Conservation (phyloP, 176 grass and related monocot genomes). For the Eragrostis nindensis region DNA sequence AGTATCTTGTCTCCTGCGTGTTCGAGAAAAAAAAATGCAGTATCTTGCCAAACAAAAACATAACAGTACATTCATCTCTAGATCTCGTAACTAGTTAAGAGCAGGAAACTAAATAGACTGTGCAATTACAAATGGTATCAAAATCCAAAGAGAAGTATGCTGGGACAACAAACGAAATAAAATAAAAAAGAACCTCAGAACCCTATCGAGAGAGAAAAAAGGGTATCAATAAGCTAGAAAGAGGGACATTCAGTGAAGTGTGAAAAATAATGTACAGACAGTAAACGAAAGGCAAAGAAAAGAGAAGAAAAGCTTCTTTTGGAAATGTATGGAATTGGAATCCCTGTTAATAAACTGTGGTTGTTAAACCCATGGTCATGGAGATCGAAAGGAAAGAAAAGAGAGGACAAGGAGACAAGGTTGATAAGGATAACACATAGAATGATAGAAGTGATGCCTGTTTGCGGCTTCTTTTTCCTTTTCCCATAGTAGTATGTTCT, state of each 20-base stretch:
- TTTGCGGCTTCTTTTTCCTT: constrained; percentile 99
- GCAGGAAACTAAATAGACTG: not conserved
- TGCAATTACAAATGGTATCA: too few relatives aligned
- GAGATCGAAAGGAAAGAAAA: not conserved
- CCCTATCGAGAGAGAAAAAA: not conserved
- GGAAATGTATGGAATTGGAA: too few relatives aligned
- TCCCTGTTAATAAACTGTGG: not conserved
- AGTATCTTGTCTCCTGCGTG: too few relatives aligned
- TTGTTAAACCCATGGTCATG: constrained; percentile 15
- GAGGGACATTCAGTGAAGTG: not conserved
- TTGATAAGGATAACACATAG: constrained; percentile 10
- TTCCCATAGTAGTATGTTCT: constrained; percentile 92
- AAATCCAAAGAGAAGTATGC: not conserved
- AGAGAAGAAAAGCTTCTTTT: too few relatives aligned
- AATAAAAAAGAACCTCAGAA: constrained; percentile 6
- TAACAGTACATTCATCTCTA: constrained; percentile 29
- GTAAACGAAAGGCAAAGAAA: too few relatives aligned
- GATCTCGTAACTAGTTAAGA: constrained; percentile 15
- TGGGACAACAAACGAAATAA: constrained; percentile 17
- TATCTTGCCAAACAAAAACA: not conserved
- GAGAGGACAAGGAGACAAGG: not conserved
- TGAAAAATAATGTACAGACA: not conserved
- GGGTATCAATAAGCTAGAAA: not conserved
- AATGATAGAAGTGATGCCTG: constrained; percentile 73
- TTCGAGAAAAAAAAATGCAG: too few relatives aligned